Evolutionary conservation across 345 rosid species (phyloP), one percentile per base, ranked within the genome.

Genomic region (Bruguiera parviflora): DNA sequence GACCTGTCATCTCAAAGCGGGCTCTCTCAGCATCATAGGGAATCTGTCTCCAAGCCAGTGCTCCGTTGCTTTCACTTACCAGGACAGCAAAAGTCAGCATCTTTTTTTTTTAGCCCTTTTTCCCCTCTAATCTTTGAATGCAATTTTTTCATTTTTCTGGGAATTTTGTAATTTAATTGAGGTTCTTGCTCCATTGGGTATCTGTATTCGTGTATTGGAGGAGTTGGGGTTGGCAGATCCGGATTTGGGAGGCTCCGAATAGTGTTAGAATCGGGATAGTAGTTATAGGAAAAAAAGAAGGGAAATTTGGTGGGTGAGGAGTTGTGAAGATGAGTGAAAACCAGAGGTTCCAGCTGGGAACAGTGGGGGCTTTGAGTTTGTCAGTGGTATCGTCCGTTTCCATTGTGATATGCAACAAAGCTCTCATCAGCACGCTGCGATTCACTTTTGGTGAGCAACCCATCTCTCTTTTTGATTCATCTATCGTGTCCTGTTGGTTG

Each of bases 311-410:
- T 31, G 64, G 39, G 49, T 13, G 5, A 0, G 49, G 19, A 52
- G 72, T 8, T 49, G 64, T 47, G 78, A 86, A 79, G 77, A 95
- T 92, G 98, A 87, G 92, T 69, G 98, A 92, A 74, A 82, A 84
- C 76, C 90, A 82, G 82, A 91, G 78, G 79, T 90, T 96, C 87
- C 99, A 96, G 85, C 78, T 96, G 61, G 99, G 99, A 69, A 92
- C 98, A 8, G 70, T 90, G 31, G 98, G 99, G 64, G 97, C 99
- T 70, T 80, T 96, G 88, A 77, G 90, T 84, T 77, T 96, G 52
- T 96, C 99, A 52, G 99, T 96, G n/a, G 95, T 89, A 0, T 96
- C 99, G n/a, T 96, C 99, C 3, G 99, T 96, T 11, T 96, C 99
- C 51, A 96, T 96, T 73, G 99, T 96, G 70, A 90, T 96, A 49